phyloP scores from a whole-genome alignment of 1,139 yeast genomes.

The Yamadazyma membranifaciens region DNA sequence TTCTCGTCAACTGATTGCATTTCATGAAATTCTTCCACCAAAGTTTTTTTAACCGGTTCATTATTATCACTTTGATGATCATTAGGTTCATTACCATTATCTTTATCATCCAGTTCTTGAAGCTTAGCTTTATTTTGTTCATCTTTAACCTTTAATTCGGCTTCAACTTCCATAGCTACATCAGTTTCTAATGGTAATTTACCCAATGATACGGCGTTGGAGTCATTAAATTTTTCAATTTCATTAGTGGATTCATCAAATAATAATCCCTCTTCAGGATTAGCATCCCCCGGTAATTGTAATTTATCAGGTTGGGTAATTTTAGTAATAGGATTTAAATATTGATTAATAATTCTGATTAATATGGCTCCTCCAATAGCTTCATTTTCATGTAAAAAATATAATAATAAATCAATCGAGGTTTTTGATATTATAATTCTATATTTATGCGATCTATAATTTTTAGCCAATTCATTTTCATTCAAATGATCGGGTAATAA shows the following conservation, averaged over 20 bases:
- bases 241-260: slow-evolving; percentile 52
- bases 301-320: slow-evolving; percentile 47
- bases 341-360: slow-evolving; percentile 82
- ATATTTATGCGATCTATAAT: slow-evolving; percentile 73
- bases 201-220: slow-evolving; percentile 71
- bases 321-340: slow-evolving; percentile 67
- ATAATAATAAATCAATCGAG: slow-evolving; percentile 76
- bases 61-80: slow-evolving; percentile 14
- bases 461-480: slow-evolving; percentile 79
- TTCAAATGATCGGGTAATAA: slow-evolving; percentile 77
- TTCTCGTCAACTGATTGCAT: slow-evolving; percentile 54
- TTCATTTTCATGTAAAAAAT: slow-evolving; percentile 89
- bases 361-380: slow-evolving; percentile 88
- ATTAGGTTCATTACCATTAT: too few relatives aligned
- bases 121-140: slow-evolving; percentile 23
- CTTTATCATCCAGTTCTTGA: too few relatives aligned
- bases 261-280: slow-evolving; percentile 65
- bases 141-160: slow-evolving; percentile 78
- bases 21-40: slow-evolving; percentile 49
- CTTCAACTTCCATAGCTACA: slow-evolving; percentile 77
- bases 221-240: slow-evolving; percentile 61
- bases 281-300: slow-evolving; percentile 46
- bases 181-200: slow-evolving; percentile 84
- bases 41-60: slow-evolving; percentile 31
- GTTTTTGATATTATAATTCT: slow-evolving; percentile 78